Conservation (phyloP, 2,329 filamentous ascomycete genomes). For the Stenocarpella maydis region DNA sequence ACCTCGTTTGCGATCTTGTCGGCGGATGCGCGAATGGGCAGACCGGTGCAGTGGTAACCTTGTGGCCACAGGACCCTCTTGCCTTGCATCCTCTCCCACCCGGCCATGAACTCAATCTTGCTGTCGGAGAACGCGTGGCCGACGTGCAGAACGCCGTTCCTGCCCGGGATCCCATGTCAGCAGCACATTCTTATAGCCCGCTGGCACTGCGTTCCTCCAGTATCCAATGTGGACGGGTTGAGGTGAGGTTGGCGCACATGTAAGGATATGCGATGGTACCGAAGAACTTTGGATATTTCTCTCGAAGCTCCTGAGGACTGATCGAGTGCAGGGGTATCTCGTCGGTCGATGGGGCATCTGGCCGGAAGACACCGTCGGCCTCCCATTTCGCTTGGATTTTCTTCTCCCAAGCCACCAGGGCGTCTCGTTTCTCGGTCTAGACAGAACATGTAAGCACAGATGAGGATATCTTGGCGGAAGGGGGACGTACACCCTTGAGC, state of each 20-base stretch:
- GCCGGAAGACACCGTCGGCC: slow-evolving; percentile 80
- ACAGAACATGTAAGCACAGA: slow-evolving; percentile 37
- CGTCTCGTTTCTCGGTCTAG: slow-evolving; percentile 87
- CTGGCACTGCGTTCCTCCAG: neutral
- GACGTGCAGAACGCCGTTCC: slow-evolving; percentile 89
- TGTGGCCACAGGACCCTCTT: slow-evolving; percentile 88
- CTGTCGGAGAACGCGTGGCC: slow-evolving; percentile 92
- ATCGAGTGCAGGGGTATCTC: slow-evolving; percentile 78
- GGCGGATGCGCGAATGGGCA: slow-evolving; percentile 97
- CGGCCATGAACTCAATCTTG: slow-evolving; percentile 92
- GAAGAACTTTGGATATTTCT: slow-evolving; percentile 90
- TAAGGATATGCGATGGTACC: slow-evolving; percentile 63
- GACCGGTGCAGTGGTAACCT: slow-evolving; percentile 95
- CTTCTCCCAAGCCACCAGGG: slow-evolving; percentile 84
- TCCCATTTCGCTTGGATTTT: slow-evolving; percentile 91
- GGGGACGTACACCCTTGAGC: slow-evolving; percentile 61
- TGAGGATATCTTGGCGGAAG: neutral
- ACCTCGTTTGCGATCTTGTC: slow-evolving; percentile 95
- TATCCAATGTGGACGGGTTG: neutral
- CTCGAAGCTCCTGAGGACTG: slow-evolving; percentile 76
- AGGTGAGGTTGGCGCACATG: slow-evolving; percentile 38
- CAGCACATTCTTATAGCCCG: neutral
- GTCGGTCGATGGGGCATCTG: slow-evolving; percentile 79
- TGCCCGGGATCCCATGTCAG: slow-evolving; percentile 52
- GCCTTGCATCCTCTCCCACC: slow-evolving; percentile 89